phyloP scores from a whole-genome alignment of 2,329 filamentous ascomycete species.

The Aspergillus luchuensis region DNA sequence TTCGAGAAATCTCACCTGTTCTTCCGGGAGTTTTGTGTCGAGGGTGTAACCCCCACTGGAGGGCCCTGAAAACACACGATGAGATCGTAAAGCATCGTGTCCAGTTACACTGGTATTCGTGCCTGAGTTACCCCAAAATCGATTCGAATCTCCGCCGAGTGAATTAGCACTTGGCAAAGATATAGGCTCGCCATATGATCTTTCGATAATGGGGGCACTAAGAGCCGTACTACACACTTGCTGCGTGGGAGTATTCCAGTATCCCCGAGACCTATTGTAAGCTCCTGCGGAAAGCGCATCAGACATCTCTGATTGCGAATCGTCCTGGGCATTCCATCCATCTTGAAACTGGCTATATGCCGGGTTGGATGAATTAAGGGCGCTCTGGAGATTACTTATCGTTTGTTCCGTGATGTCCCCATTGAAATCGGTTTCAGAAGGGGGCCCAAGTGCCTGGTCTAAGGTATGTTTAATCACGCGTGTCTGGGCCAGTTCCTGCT shows the following conservation, averaged over 20 bases:
- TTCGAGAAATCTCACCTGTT: conserved; percentile 34
- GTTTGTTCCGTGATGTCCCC: conserved; percentile 55
- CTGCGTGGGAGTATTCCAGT: conserved; percentile 34
- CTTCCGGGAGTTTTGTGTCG: conserved; percentile 33
- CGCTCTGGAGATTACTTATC: conserved; percentile 52
- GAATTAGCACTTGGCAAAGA: conserved; percentile 24
- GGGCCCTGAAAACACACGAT: conserved; percentile 41
- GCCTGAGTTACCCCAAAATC: conserved; percentile 34
- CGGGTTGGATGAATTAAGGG: conserved; percentile 55
- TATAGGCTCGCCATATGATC: conserved; percentile 28
- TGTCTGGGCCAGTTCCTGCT: conserved; percentile 62
- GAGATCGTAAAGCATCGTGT: conserved; percentile 28
- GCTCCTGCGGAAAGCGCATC: conserved; percentile 45
- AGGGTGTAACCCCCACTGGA: conserved; percentile 29
- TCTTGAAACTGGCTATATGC: conserved; percentile 45
- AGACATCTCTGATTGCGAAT: conserved; percentile 49
- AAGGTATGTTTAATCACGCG: conserved; percentile 63
- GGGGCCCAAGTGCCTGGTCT: conserved; percentile 58
- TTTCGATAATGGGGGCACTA: conserved; percentile 29
- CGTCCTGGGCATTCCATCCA: conserved; percentile 47
- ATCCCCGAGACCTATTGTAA: conserved; percentile 43
- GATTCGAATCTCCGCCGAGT: conserved; percentile 31
- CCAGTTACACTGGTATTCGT: conserved; percentile 23
- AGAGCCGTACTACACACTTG: conserved; percentile 31
- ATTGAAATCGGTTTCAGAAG: conserved; percentile 55